Evolutionary conservation across 495 filamentous ascomycete genomes (phyloP).

Genomic region (Penicillium cataractarum): DNA sequence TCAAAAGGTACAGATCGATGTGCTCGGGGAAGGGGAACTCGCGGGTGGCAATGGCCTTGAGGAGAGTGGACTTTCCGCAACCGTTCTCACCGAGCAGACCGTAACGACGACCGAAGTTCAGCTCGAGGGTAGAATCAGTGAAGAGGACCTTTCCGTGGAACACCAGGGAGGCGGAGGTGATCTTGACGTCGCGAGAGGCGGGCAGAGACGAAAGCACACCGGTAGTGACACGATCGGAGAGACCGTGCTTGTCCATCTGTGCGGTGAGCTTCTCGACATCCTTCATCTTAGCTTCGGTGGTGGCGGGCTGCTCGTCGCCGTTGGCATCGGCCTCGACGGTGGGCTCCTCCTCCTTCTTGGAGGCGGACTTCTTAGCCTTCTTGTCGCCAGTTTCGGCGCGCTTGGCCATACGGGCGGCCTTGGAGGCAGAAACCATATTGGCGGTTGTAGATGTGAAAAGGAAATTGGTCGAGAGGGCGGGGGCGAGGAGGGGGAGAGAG

Average conservation of each 20-base stretch:
- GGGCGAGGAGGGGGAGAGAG: constrained; percentile 15
- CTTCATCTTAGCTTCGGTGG: constrained; percentile 70
- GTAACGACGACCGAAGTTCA: constrained; percentile 91
- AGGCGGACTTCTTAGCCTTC: constrained; percentile 71
- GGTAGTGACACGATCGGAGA: constrained; percentile 97
- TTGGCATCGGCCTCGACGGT: constrained; percentile 54
- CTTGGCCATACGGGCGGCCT: constrained; percentile 96
- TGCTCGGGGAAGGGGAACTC: constrained; percentile 97
- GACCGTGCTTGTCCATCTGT: constrained; percentile 93
- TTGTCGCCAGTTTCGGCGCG: constrained; percentile 72
- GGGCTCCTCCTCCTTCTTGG: constrained; percentile 71
- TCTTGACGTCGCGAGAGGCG: constrained; percentile 90
- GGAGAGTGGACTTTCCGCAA: constrained; percentile 94
- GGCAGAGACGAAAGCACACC: constrained; percentile 88
- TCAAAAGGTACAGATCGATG: constrained; percentile 97
- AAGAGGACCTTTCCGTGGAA: constrained; percentile 98
- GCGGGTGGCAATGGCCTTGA: constrained; percentile 91
- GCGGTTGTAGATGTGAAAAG: constrained; percentile 21
- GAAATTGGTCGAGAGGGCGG: constrained; percentile 7
- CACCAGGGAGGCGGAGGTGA: constrained; percentile 88
- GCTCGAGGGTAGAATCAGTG: constrained; percentile 87
- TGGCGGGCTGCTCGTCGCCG: constrained; percentile 65
- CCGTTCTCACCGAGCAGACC: constrained; percentile 98
- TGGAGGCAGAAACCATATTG: constrained; percentile 84
- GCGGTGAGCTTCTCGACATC: constrained; percentile 79